A percentile compares a stretch with the other conserved stretches of the same genome.
Conservation (phyloP, 2,329 filamentous ascomycete species). For the Colletotrichum echinochloae region DNA sequence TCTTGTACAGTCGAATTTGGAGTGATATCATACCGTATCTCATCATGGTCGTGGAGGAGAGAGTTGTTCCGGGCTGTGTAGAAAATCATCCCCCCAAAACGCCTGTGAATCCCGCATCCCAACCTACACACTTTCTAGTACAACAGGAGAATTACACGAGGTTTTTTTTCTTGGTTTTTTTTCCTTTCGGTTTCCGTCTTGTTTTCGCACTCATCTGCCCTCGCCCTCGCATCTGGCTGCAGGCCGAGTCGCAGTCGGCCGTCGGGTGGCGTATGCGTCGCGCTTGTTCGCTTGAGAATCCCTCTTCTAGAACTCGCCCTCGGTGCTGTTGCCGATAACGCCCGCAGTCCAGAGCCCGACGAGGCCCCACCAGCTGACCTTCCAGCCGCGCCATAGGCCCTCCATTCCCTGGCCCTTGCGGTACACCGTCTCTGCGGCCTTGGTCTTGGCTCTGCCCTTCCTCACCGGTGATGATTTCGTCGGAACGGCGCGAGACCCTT, state of each 20-base stretch:
- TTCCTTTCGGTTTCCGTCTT: not conserved
- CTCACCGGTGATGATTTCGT: conserved; percentile 48
- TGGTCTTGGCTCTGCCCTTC: conserved; percentile 50
- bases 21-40: conserved; percentile 58
- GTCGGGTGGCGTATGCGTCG: not conserved
- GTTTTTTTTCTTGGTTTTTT: not conserved
- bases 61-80: conserved; percentile 38
- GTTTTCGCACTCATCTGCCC: conserved; percentile 8
- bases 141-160: conserved; percentile 30
- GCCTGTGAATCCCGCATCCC: conserved; percentile 21
- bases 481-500: conserved; percentile 72
- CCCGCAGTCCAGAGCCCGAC: conserved; percentile 80
- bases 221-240: not conserved
- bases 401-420: conserved; percentile 75
- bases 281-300: conserved; percentile 5
- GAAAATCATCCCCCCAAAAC: conserved; percentile 14
- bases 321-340: conserved; percentile 70
- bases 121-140: conserved; percentile 31
- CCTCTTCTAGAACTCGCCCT: conserved; percentile 66
- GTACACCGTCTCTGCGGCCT: conserved; percentile 57
- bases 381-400: conserved; percentile 80
- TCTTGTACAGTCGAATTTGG: conserved; percentile 40
- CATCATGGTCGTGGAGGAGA: conserved; percentile 55
- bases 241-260: conserved; percentile 2
- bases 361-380: conserved; percentile 82